Conservation (phyloP, 2,329 filamentous ascomycete species). For the Aspergillus floridensis region DNA sequence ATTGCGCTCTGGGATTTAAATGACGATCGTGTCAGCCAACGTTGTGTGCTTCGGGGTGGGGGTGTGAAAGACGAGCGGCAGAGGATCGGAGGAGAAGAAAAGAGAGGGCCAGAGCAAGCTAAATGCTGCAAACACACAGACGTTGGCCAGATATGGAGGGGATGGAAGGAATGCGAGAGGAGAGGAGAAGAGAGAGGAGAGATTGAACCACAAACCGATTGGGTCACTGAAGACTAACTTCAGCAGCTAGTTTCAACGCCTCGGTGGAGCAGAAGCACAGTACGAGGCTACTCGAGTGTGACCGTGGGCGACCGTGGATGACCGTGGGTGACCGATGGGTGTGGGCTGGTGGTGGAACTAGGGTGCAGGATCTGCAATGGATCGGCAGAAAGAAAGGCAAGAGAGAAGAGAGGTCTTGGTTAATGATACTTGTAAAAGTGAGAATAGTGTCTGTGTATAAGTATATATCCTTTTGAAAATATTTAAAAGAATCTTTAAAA, state of each 20-base stretch:
- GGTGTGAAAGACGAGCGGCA: background rate
- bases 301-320: too few relatives aligned
- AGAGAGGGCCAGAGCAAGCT: constrained; percentile 1
- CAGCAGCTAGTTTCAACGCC: background rate
- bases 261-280: constrained; percentile 7
- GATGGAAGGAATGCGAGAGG: background rate
- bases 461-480: too few relatives aligned
- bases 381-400: constrained; percentile 5
- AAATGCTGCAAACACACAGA: constrained; percentile 9
- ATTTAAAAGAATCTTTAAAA: too few relatives aligned
- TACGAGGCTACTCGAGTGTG: background rate
- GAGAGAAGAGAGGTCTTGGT: too few relatives aligned
- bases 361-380: constrained; percentile 11
- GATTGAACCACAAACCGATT: background rate
- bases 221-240: too few relatives aligned
- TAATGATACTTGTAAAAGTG: background rate
- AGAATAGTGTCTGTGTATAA: background rate
- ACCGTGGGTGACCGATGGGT: background rate
- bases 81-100: constrained; percentile 1
- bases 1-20: background rate
- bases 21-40: background rate
- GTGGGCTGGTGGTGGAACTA: background rate
- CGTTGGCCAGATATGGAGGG: constrained; percentile 1
- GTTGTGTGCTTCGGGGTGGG: background rate
- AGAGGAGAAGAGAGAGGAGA: background rate